Conservation (phyloP, 2,329 filamentous ascomycete species). For the Aspergillus terreus region DNA sequence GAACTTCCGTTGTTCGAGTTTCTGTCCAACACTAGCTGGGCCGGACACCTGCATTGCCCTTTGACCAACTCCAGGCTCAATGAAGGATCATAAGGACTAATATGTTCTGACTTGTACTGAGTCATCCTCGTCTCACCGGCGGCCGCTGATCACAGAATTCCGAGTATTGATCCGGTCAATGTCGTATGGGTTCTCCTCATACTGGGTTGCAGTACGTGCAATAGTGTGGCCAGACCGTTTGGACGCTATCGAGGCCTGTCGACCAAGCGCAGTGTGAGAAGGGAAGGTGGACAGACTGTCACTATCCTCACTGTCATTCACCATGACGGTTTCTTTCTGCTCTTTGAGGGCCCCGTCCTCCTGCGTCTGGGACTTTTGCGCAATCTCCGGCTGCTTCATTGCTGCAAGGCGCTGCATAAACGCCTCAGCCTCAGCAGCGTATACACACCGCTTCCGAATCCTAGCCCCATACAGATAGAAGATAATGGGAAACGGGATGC, state of each 20-base stretch:
- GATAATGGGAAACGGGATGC: conserved; percentile 1
- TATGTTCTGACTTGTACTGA: too few relatives aligned
- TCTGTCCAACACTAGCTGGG: too few relatives aligned
- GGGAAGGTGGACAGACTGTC: not conserved
- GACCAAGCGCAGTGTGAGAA: not conserved
- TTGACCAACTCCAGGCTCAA: not conserved
- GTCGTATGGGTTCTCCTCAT: conserved; percentile 12
- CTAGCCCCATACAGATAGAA: conserved; percentile 1
- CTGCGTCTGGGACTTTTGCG: not conserved
- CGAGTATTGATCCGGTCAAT: conserved; percentile 8
- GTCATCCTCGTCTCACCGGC: not conserved
- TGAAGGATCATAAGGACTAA: not conserved
- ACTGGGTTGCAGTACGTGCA: conserved; percentile 1
- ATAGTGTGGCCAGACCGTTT: conserved; percentile 2
- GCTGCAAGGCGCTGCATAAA: conserved; percentile 2
- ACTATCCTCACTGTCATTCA: not conserved
- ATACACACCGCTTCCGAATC: conserved; percentile 1
- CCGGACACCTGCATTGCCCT: not conserved
- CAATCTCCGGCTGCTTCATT: not conserved
- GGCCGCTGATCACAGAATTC: not conserved
- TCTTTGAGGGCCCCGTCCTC: not conserved
- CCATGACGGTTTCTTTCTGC: not conserved
- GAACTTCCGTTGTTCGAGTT: not conserved
- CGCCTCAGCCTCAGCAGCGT: conserved; percentile 3
- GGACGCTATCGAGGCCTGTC: conserved; percentile 1